Conservation (phyloP, 129 eudicot species). For the Saussurea involucrata region DNA sequence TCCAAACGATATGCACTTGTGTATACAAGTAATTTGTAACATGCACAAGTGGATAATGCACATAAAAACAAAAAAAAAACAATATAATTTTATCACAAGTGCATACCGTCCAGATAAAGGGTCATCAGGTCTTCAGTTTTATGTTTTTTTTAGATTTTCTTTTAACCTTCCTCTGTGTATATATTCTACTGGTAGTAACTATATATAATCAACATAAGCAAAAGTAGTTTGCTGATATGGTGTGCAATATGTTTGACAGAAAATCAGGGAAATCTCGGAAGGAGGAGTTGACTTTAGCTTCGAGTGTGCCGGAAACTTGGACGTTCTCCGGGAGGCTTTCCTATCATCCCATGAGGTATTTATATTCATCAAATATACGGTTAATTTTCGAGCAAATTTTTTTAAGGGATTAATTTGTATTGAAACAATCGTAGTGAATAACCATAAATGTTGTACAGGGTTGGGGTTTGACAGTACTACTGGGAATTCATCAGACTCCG, state of each 20-base stretch:
- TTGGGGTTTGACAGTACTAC: slow-evolving; percentile 67
- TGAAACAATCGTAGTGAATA: slow-evolving; percentile 32
- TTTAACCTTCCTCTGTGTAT: no score
- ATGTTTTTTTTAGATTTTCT: no score
- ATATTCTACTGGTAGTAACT: not conserved
- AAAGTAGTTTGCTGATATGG: not conserved
- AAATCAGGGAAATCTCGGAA: slow-evolving; percentile 46
- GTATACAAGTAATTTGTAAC: no score
- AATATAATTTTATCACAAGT: no score
- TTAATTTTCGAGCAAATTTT: not conserved
- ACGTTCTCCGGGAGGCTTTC: slow-evolving; percentile 63
- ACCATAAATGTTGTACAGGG: slow-evolving; percentile 36
- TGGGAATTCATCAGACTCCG: slow-evolving; percentile 60
- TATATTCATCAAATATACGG: not conserved
- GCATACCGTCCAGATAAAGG: no score
- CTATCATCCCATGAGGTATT: slow-evolving; percentile 62
- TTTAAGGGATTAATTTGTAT: not conserved
- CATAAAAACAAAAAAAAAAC: no score
- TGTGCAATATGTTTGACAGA: slow-evolving; percentile 31
- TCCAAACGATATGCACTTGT: no score
- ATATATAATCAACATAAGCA: not conserved
- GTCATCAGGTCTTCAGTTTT: no score
- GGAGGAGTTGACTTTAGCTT: slow-evolving; percentile 70
- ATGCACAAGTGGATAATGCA: no score
- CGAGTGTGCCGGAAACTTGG: slow-evolving; percentile 70